Percentiles rank a stretch among this genome's conserved stretches.
These are phyloP conservation scores for Sordariomycetes sp. DNA, from an alignment of 2,329 filamentous ascomycete species.

Conservation along the genomic window DNA sequence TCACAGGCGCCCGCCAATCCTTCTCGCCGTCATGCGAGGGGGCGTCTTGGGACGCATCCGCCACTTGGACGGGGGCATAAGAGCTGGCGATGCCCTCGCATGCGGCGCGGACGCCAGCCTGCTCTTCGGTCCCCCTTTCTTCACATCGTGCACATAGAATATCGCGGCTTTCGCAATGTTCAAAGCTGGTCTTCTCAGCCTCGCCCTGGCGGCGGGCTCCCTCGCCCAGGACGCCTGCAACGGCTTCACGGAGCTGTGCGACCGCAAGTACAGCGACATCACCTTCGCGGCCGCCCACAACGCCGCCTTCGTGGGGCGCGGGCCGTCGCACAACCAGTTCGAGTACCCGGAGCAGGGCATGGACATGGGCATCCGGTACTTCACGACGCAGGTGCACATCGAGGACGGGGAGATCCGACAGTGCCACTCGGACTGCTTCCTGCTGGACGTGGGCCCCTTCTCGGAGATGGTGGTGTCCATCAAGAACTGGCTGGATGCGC, in stretches of 20 bases:
- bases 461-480: constrained; percentile 39
- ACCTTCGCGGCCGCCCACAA: constrained; percentile 52
- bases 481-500: constrained; percentile 47
- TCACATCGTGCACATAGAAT: no score
- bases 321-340: constrained; percentile 46
- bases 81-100: no score
- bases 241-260: constrained; percentile 40
- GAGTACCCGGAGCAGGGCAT: constrained; percentile 46
- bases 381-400: constrained; percentile 51
- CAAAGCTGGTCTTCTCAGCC: no score
- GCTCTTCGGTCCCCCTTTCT: no score
- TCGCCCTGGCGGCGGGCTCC: not conserved
- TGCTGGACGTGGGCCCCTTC: constrained; percentile 47
- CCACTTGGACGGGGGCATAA: no score
- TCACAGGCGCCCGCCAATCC: no score
- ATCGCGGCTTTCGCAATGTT: no score
- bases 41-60: no score
- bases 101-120: no score
- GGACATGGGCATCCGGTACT: constrained; percentile 46
- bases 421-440: constrained; percentile 50
- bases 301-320: constrained; percentile 46
- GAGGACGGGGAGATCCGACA: constrained; percentile 38
- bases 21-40: no score
- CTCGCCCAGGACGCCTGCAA: constrained; percentile 31
- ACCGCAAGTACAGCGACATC: constrained; percentile 42